A percentile compares a stretch with the other conserved stretches of the same genome.
Conservation (phyloP, 495 filamentous ascomycete genomes). For the Penicillium manginii region DNA sequence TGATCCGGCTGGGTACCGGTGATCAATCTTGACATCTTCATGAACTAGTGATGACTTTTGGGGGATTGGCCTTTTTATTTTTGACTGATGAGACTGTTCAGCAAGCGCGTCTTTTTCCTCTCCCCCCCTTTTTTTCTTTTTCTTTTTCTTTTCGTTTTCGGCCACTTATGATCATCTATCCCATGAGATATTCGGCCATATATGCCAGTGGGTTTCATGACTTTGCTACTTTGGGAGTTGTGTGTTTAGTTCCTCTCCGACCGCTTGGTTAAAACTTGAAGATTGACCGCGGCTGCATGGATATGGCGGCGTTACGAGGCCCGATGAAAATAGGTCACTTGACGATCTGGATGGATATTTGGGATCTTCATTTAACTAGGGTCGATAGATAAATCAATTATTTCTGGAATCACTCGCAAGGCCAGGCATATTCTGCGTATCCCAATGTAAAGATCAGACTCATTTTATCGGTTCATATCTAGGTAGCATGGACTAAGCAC, state of each 20-base stretch:
- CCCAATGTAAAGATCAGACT: no score
- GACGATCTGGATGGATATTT: conserved; percentile 11
- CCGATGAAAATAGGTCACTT: neutral
- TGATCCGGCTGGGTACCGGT: conserved; percentile 42
- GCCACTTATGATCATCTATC: neutral
- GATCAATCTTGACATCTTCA: no score
- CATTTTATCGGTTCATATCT: conserved; percentile 7
- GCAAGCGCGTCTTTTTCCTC: conserved; percentile 10
- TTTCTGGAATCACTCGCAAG: conserved; percentile 1
- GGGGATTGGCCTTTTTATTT: no score
- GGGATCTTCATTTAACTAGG: conserved; percentile 6
- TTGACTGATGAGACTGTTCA: conserved; percentile 9
- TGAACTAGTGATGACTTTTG: neutral
- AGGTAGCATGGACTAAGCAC: neutral
- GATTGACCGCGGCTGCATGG: conserved; percentile 4
- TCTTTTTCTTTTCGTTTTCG: conserved; percentile 7
- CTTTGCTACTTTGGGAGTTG: neutral
- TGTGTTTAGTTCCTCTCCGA: neutral
- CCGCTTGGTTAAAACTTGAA: neutral
- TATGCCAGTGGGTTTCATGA: neutral
- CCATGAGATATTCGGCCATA: no score
- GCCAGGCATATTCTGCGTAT: neutral
- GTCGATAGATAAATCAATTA: conserved; percentile 20
- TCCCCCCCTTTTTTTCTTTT: conserved; percentile 25
- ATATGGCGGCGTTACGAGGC: conserved; percentile 14